phyloP scores from a whole-genome alignment of 2,329 filamentous ascomycete genomes.

The Fusarium anthophilum region DNA sequence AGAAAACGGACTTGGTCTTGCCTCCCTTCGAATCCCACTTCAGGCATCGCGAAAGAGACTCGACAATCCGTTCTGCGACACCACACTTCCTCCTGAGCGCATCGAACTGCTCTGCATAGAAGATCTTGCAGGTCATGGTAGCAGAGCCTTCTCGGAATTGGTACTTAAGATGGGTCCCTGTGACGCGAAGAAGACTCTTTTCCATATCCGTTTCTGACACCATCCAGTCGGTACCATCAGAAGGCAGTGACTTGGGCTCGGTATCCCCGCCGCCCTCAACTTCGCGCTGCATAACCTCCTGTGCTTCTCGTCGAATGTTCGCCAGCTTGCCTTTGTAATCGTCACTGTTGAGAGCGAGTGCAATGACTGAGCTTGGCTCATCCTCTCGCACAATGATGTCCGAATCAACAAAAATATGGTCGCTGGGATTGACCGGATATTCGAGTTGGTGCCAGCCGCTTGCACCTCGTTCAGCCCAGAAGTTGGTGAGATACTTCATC shows the following conservation, averaged over 20 bases:
- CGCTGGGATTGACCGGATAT: conserved; percentile 86
- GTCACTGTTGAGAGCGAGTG: conserved; percentile 86
- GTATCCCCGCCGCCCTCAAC: conserved; percentile 44
- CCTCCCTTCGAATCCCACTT: conserved; percentile 99
- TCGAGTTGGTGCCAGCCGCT: conserved; percentile 94
- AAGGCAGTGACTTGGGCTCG: conserved; percentile 45
- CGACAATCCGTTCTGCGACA: conserved; percentile 91
- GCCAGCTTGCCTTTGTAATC: conserved; percentile 86
- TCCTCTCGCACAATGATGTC: conserved; percentile 98
- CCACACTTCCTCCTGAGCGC: conserved; percentile 92
- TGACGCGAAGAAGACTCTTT: conserved; percentile 82
- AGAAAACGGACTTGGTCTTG: conserved; percentile 96
- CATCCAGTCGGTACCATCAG: conserved; percentile 52
- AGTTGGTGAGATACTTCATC: conserved; percentile 95
- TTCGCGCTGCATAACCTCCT: conserved; percentile 53
- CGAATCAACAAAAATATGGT: conserved; percentile 96
- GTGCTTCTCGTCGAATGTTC: conserved; percentile 66
- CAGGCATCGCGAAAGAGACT: conserved; percentile 91
- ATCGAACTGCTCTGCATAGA: conserved; percentile 98
- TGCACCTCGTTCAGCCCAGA: conserved; percentile 97
- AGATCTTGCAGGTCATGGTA: conserved; percentile 97
- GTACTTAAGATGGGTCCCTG: conserved; percentile 94
- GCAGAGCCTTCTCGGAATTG: conserved; percentile 95
- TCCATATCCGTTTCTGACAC: conserved; percentile 79
- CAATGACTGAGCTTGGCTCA: conserved; percentile 95